A percentile compares a stretch with the other conserved stretches of the same genome.
These are phyloP conservation scores for Takakia lepidozioides DNA, from an alignment of 225 moss, liverwort and hornwort species.

Conservation along the genomic window DNA sequence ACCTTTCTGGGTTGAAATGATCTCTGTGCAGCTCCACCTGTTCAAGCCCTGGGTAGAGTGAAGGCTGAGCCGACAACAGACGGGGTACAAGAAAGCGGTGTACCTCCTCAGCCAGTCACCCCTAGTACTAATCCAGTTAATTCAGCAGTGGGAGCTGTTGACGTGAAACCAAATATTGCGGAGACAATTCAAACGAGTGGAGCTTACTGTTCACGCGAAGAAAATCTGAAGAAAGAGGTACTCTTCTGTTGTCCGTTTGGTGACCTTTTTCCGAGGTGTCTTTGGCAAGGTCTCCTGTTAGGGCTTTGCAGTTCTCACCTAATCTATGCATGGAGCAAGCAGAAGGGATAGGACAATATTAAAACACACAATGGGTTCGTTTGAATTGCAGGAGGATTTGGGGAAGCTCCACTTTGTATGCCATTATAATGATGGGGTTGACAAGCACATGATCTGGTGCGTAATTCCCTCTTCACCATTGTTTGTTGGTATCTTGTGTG, in stretches of 20 bases:
- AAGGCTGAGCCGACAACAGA: slow-evolving; percentile 81
- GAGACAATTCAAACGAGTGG: slow-evolving; percentile 87
- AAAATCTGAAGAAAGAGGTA: slow-evolving; percentile 92
- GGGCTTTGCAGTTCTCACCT: not conserved
- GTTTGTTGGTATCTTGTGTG: no score
- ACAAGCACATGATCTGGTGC: slow-evolving; percentile 97
- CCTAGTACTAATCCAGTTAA: slow-evolving; percentile 45
- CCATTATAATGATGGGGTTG: slow-evolving; percentile 82
- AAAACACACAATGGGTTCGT: no score
- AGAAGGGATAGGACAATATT: no score
- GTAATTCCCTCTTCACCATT: slow-evolving; percentile 8
- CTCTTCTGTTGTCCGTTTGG: not conserved
- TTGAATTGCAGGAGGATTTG: slow-evolving; percentile 73
- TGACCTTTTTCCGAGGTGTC: not conserved
- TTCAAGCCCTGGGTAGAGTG: slow-evolving; percentile 47
- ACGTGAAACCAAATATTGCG: slow-evolving; percentile 50
- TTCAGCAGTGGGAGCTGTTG: slow-evolving; percentile 24
- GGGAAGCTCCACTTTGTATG: slow-evolving; percentile 89
- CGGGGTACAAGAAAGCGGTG: slow-evolving; percentile 62
- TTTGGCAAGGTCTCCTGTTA: not conserved
- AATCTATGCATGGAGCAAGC: no score
- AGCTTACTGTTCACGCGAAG: slow-evolving; percentile 95
- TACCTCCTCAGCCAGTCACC: slow-evolving; percentile 31
- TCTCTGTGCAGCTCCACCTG: slow-evolving; percentile 34
- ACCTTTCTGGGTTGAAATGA: no score